Percentiles rank a stretch among this genome's conserved stretches.
Evolutionary conservation across 2,329 filamentous ascomycete genomes (phyloP).

Genomic region (Aspergillus sp.): DNA sequence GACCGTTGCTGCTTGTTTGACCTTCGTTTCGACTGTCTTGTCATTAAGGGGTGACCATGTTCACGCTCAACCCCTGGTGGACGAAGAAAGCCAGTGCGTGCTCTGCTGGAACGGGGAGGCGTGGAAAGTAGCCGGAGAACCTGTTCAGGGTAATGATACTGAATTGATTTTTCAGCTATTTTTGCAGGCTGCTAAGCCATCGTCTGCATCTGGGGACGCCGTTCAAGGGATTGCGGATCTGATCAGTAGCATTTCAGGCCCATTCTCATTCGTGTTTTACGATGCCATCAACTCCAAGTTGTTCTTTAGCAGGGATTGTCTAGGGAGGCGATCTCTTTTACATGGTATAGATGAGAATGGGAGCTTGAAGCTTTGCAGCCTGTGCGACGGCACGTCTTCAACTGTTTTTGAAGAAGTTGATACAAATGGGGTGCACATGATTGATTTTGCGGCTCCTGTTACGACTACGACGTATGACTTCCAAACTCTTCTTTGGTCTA

Average conservation of each 20-base stretch:
- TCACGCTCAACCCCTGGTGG: conserved; percentile 65
- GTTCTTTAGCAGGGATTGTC: conserved; percentile 78
- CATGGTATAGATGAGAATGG: conserved; percentile 43
- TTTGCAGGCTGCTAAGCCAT: conserved; percentile 32
- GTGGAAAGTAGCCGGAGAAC: conserved; percentile 61
- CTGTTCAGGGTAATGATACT: conserved; percentile 69
- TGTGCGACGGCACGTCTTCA: conserved; percentile 50
- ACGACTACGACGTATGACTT: conserved; percentile 11
- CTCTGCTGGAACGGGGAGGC: conserved; percentile 98
- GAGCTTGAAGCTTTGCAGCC: conserved; percentile 61
- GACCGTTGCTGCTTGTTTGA: conserved; percentile 40
- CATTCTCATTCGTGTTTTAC: conserved; percentile 83
- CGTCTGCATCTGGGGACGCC: conserved; percentile 2
- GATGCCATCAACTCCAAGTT: conserved; percentile 57
- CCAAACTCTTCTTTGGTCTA: conserved; percentile 22
- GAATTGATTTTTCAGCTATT: conserved; percentile 60
- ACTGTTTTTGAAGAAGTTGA: conserved; percentile 70
- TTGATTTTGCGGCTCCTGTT: conserved; percentile 46
- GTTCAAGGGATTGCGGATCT: conserved; percentile 34
- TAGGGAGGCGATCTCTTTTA: conserved; percentile 79
- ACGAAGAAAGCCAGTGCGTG: conserved; percentile 52
- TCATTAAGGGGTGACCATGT: conserved; percentile 71
- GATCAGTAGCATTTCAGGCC: conserved; percentile 63
- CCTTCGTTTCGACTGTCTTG: conserved; percentile 79
- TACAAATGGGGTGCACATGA: conserved; percentile 70